phyloP scores from a whole-genome alignment of 208 protist genomes.

The Crithidia expoeki region DNA sequence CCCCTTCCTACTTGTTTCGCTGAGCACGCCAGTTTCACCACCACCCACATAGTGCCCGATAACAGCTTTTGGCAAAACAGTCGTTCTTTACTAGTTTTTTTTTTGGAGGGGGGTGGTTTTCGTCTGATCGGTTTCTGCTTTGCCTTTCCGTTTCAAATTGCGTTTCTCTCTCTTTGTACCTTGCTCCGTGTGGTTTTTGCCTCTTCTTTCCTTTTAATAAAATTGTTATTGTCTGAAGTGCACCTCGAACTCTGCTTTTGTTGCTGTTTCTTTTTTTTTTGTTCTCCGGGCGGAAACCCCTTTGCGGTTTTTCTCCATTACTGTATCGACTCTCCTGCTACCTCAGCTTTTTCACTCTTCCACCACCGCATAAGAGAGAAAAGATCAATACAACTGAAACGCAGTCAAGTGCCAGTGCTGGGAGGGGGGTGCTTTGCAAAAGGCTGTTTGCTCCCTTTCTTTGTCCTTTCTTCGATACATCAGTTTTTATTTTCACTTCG shows the following conservation, averaged over 20 bases:
- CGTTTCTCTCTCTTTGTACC: slow-evolving; percentile 1
- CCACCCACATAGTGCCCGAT: not conserved
- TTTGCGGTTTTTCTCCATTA: not conserved
- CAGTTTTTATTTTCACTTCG: not conserved
- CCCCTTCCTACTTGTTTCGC: not conserved
- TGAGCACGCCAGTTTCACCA: not conserved
- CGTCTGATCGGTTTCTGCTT: not conserved
- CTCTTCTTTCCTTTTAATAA: not conserved
- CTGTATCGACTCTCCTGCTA: not conserved
- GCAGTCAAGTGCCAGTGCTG: too few species aligned
- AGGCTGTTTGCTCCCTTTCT: too few species aligned
- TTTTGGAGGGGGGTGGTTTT: not conserved
- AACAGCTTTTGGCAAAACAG: not conserved
- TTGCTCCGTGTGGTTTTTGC: not conserved
- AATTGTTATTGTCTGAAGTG: not conserved
- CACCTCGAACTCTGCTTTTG: not conserved
- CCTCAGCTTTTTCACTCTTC: not conserved
- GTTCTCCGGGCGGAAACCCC: not conserved
- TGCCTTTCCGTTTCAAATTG: not conserved
- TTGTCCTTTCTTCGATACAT: not conserved
- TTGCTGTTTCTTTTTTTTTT: not conserved
- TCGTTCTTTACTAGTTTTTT: not conserved
- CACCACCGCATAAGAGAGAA: too few species aligned
- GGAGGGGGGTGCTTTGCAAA: too few species aligned
- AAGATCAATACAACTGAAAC: too few species aligned